These are phyloP conservation scores for Leccinum broughii DNA, from an alignment of 768 basidiomycete species.

Conservation along the genomic window DNA sequence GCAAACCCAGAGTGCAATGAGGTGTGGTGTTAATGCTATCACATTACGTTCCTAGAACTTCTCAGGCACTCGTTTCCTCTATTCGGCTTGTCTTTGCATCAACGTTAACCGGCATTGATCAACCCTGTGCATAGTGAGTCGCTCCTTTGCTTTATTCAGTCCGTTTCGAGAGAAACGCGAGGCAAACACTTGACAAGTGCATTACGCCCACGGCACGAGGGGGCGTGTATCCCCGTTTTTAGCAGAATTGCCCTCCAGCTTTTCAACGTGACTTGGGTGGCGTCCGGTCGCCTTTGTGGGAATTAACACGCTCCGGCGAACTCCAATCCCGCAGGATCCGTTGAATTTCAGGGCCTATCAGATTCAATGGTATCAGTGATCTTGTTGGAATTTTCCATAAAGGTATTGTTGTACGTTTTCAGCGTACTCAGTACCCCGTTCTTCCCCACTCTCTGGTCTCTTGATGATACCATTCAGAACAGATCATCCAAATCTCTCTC, in stretches of 20 bases:
- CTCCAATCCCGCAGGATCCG: background rate
- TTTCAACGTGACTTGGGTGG: background rate
- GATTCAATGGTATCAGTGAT: background rate
- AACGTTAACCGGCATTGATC: background rate
- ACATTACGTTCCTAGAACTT: background rate
- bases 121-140: background rate
- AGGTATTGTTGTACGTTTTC: background rate
- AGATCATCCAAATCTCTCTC: conserved; percentile 17
- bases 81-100: background rate
- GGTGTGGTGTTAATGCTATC: background rate
- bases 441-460: conserved; percentile 1
- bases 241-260: background rate
- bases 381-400: conserved; percentile 2
- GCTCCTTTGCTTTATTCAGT: conserved; percentile 3
- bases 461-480: conserved; percentile 16
- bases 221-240: conserved; percentile 7
- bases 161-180: too few relatives aligned
- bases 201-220: conserved; percentile 3
- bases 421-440: background rate
- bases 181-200: background rate
- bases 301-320: background rate
- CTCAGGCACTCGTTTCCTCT: background rate
- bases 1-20: conserved; percentile 2
- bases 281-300: background rate
- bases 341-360: background rate